Conservation (phyloP, 192 early-diverging fungal species). For the Chytriomyces confervae region DNA sequence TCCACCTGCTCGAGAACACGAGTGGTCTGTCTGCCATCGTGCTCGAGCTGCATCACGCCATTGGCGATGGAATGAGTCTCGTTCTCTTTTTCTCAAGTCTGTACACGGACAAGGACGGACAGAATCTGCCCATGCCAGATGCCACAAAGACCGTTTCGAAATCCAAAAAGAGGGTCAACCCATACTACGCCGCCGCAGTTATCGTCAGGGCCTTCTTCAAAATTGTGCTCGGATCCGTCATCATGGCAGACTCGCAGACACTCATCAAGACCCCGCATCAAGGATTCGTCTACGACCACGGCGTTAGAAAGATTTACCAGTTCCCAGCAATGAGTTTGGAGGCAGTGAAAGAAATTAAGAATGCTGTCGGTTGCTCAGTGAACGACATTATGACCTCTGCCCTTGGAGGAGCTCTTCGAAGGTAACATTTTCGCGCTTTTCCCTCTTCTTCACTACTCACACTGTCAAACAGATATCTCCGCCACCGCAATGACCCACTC, state of each 20-base stretch:
- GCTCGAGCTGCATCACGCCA: conserved; percentile 21
- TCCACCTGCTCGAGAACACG: conserved; percentile 2
- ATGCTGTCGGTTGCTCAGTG: background rate
- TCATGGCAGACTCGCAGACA: background rate
- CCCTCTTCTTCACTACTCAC: background rate
- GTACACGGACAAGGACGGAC: background rate
- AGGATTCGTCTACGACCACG: background rate
- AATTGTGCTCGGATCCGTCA: background rate
- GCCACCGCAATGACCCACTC: conserved; percentile 28
- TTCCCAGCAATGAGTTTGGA: background rate
- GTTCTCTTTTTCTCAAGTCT: background rate
- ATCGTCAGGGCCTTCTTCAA: background rate
- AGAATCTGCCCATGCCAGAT: background rate
- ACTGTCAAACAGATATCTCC: conserved; percentile 19
- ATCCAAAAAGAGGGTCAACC: background rate
- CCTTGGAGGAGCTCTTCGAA: conserved; percentile 12
- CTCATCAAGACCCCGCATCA: background rate
- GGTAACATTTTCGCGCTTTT: background rate
- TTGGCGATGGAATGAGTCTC: conserved; percentile 22
- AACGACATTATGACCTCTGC: conserved; percentile 28
- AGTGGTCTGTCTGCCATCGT: conserved; percentile 1
- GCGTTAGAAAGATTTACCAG: conserved; percentile 31
- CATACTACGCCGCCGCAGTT: background rate
- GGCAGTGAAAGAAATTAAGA: conserved; percentile 26
- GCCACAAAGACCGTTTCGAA: background rate